Evolutionary conservation across 1,284 basidiomycete genomes (phyloP), one percentile per base, ranked within the genome.

Genomic region (Austroboletus novae-zelandiae): DNA sequence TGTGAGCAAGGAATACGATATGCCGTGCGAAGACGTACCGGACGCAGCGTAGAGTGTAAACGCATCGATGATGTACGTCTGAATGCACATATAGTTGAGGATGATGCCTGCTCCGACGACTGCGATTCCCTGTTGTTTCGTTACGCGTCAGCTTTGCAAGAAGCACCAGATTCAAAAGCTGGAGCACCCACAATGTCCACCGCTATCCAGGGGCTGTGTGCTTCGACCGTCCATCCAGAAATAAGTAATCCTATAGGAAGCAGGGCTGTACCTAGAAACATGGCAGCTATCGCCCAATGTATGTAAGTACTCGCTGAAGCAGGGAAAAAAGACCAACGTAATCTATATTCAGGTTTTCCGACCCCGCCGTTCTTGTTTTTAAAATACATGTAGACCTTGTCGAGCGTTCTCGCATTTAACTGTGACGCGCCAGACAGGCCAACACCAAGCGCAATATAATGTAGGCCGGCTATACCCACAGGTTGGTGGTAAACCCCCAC

Each of bases 211-310:
- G 80, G 80, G 0, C 78, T 60, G 23, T 68, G 64, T 1, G 73
- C 64, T 45, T 84, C 60, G 6, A 80, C 81, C 0, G 78, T 73
- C 87, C 87, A 91, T 13, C 88, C 87, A 1, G 78, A 68, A 11
- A 89, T 67, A 18, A 90, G 64, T 9, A 89, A 64, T 1, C 87
- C 88, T 0, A 78, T 66, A 0, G 83, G 79, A 7, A 86, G 71
- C 2, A 80, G 11, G 2, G 82, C 52, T 0, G 77, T 75, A 0
- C 81, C 83, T 0, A 80, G 74, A 20, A 88, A 60, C 75, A 90
- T 79, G 2, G 79, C 69, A 0, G 82, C 84, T 84, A 43, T 31
- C 2, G 14, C 5, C 14, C 9, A 30, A 37, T 10, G n/a, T n/a
- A n/a, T n/a, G 32, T 66, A 9, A 60, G 41, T 7, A 37, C 34